These are phyloP conservation scores for Candida berthetii DNA, from an alignment of 805 yeast genomes.

Conservation along the genomic window DNA sequence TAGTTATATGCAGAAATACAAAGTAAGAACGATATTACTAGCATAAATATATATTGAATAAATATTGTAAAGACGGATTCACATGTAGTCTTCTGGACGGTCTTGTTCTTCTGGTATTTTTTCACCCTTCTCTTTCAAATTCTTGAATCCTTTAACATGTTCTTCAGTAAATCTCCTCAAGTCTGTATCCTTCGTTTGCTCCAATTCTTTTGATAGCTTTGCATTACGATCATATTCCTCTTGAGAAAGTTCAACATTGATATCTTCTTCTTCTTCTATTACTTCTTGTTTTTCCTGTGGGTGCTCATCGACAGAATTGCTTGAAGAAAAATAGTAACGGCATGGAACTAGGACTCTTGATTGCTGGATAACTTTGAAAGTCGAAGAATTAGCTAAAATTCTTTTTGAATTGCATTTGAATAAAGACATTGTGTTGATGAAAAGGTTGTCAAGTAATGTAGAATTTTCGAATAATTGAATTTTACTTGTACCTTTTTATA, in stretches of 20 bases:
- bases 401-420: too few species aligned
- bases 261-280: conserved; percentile 4
- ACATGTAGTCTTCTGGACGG: conserved; percentile 20
- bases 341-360: too few species aligned
- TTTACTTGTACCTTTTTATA: too few species aligned
- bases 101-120: conserved; percentile 16
- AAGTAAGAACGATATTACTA: too few species aligned
- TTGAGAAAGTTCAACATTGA: conserved; percentile 11
- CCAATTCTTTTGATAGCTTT: conserved; percentile 7
- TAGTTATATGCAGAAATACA: too few species aligned
- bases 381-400: too few species aligned
- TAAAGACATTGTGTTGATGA: too few species aligned
- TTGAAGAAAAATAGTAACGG: too few species aligned
- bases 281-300: background rate
- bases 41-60: too few species aligned
- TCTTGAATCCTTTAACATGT: conserved; percentile 10
- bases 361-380: too few species aligned
- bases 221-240: conserved; percentile 6
- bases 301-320: conserved; percentile 1
- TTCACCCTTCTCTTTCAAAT: conserved; percentile 16
- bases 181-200: background rate
- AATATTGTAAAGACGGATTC: conserved; percentile 2
- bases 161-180: conserved; percentile 4
- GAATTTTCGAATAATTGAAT: too few species aligned
- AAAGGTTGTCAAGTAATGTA: too few species aligned